Evolutionary conservation across 495 filamentous ascomycete species (phyloP).

Genomic region (Hypoxylon fragiforme): DNA sequence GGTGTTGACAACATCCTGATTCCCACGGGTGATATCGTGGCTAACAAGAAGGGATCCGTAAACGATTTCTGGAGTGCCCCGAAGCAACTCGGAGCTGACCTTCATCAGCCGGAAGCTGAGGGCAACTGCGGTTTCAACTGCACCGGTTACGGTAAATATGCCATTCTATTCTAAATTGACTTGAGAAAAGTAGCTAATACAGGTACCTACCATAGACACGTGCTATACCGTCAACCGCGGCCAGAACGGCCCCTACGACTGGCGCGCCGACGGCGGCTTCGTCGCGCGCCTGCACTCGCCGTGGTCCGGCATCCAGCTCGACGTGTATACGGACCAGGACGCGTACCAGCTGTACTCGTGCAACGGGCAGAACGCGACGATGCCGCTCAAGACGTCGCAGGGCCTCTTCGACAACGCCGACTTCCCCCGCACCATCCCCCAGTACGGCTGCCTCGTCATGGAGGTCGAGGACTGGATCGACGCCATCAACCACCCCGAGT

Average conservation of each 20-base stretch:
- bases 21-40: constrained; percentile 74
- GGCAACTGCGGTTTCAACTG: constrained; percentile 72
- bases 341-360: constrained; percentile 81
- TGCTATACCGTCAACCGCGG: constrained; percentile 53
- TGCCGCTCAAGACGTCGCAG: constrained; percentile 65
- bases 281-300: constrained; percentile 65
- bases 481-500: constrained; percentile 77
- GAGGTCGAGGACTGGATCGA: constrained; percentile 77
- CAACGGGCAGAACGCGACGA: constrained; percentile 68
- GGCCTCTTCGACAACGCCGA: constrained; percentile 48
- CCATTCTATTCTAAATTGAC: neutral
- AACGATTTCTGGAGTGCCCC: constrained; percentile 76
- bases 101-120: constrained; percentile 56
- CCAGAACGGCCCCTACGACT: constrained; percentile 59
- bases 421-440: constrained; percentile 54
- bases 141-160: constrained; percentile 70
- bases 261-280: constrained; percentile 54
- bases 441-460: constrained; percentile 75
- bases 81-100: constrained; percentile 73
- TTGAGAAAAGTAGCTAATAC: constrained; percentile 4
- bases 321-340: constrained; percentile 73
- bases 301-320: constrained; percentile 71
- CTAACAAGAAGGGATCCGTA: constrained; percentile 59
- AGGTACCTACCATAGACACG: constrained; percentile 48
- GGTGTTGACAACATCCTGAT: constrained; percentile 76